Evolutionary conservation across 1,139 yeast species (phyloP).

Genomic region (Yamadazyma kanchanaburiensis): DNA sequence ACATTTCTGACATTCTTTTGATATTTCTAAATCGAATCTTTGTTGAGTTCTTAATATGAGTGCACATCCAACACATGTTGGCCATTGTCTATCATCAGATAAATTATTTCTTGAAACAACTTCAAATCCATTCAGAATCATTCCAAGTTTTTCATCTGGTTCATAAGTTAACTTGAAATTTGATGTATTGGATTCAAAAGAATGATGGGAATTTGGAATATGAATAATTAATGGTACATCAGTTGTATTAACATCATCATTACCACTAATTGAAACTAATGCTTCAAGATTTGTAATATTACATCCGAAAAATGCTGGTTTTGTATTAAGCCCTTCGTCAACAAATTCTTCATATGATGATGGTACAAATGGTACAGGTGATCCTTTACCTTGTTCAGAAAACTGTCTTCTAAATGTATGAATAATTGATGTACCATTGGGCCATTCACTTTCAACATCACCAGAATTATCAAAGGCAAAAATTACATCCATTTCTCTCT

Average conservation of each 20-base stretch:
- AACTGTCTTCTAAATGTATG: conserved; percentile 52
- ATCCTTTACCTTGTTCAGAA: conserved; percentile 34
- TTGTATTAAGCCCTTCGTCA: conserved; percentile 22
- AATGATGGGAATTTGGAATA: conserved; percentile 30
- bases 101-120: conserved; percentile 31
- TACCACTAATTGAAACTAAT: conserved; percentile 26
- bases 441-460: conserved; percentile 68
- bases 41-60: conserved; percentile 43
- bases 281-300: conserved; percentile 26
- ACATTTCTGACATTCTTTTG: conserved; percentile 39
- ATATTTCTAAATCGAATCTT: conserved; percentile 32
- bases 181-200: conserved; percentile 35
- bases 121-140: conserved; percentile 41
- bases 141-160: conserved; percentile 25
- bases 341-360: conserved; percentile 23
- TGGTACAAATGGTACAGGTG: conserved; percentile 43
- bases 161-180: conserved; percentile 39
- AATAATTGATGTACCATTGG: conserved; percentile 70
- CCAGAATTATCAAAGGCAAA: conserved; percentile 87
- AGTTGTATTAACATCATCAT: conserved; percentile 24
- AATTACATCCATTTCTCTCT: conserved; percentile 71
- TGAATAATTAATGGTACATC: conserved; percentile 41
- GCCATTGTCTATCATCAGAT: conserved; percentile 37
- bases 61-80: conserved; percentile 46
- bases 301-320: conserved; percentile 44